Evolutionary conservation across 2,329 filamentous ascomycete species (phyloP), one percentile per base, ranked within the genome.

Genomic region (Xylaria sp.): DNA sequence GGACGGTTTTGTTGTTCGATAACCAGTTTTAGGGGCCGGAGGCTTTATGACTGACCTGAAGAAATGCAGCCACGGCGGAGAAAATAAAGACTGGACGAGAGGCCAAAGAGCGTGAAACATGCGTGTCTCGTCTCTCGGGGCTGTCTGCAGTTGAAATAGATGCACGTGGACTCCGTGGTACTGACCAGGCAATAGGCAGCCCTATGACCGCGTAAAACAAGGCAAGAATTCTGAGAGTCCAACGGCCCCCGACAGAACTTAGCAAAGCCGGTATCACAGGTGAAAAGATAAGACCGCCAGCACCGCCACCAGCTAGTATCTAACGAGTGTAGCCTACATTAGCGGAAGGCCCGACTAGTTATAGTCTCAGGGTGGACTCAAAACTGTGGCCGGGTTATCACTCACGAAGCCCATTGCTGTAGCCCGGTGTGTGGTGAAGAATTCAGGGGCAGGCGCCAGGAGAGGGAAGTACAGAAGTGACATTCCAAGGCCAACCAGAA

Each of bases 371-470:
- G 13, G 9, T 2, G 18, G 10, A 18, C 7, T 23, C 15, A 56
- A 56, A 20, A 15, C 18, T 3, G 13, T 25, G 28, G 6, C 15
- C 8, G 18, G 67, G 63, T 62, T 43, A 15, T 25, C 7, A 77
- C 78, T 72, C 69, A 81, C 79, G 59, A 85, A 79, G 0, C 82
- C 83, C 78, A 85, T 82, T 2, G 83, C 83, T 5, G 80, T 81
- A 1, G 83, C 84, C 7, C 83, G 80, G 67, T 83, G 82, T n/a
- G 77, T 79, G 41, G 78, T 80, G 69, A 86, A 86, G 71, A 85
- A 86, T 72, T 86, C 84, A 0, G 84, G 83, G 10, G 84, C 82
- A 2, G 83, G 82, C 15, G 79, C 80, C 2, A 85, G 74, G 33
- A 86, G 78, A 9, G 82, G 80, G 62, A 82, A 83, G 64, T 83